Percentiles rank a stretch among this genome's conserved stretches.
These are phyloP conservation scores for Clathrus columnatus DNA, from an alignment of 768 basidiomycete genomes.

Conservation along the genomic window DNA sequence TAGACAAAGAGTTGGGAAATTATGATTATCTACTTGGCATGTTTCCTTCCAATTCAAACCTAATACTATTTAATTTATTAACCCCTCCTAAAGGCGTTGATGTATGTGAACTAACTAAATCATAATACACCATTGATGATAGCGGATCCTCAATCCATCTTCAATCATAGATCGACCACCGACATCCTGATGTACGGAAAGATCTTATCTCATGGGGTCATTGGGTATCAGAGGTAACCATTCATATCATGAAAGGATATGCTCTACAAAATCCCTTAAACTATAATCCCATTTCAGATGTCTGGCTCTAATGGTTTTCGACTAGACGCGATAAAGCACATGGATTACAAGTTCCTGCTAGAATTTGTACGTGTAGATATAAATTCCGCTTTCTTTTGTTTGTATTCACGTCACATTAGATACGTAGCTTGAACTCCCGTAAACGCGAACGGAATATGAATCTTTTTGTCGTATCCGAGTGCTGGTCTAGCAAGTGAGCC, in stretches of 20 bases:
- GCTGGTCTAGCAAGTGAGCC: constrained; percentile 66
- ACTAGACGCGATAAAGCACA: constrained; percentile 88
- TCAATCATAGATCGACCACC: constrained; percentile 61
- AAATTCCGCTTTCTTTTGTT: background rate
- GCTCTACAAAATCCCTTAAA: constrained; percentile 3
- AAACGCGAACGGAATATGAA: constrained; percentile 31
- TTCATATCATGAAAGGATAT: background rate
- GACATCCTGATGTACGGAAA: constrained; percentile 68
- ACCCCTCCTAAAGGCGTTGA: background rate
- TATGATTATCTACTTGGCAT: constrained; percentile 74
- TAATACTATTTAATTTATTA: background rate
- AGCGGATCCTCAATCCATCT: background rate
- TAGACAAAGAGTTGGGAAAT: constrained; percentile 80
- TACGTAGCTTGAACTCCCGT: constrained; percentile 22
- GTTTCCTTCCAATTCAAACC: background rate
- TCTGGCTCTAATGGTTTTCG: constrained; percentile 70
- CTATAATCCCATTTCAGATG: constrained; percentile 32
- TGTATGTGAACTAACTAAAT: constrained; percentile 1
- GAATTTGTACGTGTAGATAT: constrained; percentile 46
- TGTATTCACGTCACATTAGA: constrained; percentile 22
- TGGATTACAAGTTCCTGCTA: constrained; percentile 60
- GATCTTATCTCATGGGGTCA: constrained; percentile 71
- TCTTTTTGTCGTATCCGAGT: constrained; percentile 70
- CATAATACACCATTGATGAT: too few species aligned
- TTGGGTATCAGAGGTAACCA: constrained; percentile 56